Evolutionary conservation across 2,329 filamentous ascomycete species (phyloP), one percentile per base, ranked within the genome.

Genomic region (Curvularia eragrostidis): DNA sequence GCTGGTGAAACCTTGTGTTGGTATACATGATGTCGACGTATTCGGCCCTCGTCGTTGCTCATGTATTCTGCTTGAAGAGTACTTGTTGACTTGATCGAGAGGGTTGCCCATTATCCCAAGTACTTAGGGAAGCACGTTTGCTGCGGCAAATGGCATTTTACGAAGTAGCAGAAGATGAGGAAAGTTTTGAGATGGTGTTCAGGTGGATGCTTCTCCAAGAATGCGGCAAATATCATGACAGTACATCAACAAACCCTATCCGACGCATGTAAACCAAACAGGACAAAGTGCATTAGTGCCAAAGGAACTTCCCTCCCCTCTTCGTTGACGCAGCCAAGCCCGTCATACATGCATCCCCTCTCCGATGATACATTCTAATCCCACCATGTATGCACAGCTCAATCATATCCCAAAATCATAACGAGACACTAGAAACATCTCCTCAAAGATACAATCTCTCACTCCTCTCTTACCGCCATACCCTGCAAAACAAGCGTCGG

Each of bases 401-500:
- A 30, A 9, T 30, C 28, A 26, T 5, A 43, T n/a, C 21, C 23
- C 5, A 26, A 43, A 43, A 43, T 26, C 13, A 43, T 26, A 26
- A 43, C 21, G 5, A 43, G 21, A 43, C 12, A 43, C 41, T 26
- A 43, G 13, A 9, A n/a, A 43, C 6, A 26, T 26, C 21, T 21
- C 13, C 21, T 43, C 23, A 43, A 26, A 24, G 13, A 43, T n/a
- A 26, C 10, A 43, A 43, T 43, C 19, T 9, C 13, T 26, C 41
- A 43, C 13, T 9, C 13, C 23, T 43, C 41, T 12, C 41, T 24
- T 12, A 43, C 23, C 13, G 41, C 21, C 41, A 43, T 26, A 43
- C 41, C 41, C 23, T 43, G 41, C 21, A 43, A 26, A n/a, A 43
- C 41, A 26, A 43, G 41, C 41, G 41, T 43, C 3, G 52, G 52